Evolutionary conservation across 2,329 filamentous ascomycete genomes (phyloP), one percentile per base, ranked within the genome.

Genomic region (Seiridium cupressi): DNA sequence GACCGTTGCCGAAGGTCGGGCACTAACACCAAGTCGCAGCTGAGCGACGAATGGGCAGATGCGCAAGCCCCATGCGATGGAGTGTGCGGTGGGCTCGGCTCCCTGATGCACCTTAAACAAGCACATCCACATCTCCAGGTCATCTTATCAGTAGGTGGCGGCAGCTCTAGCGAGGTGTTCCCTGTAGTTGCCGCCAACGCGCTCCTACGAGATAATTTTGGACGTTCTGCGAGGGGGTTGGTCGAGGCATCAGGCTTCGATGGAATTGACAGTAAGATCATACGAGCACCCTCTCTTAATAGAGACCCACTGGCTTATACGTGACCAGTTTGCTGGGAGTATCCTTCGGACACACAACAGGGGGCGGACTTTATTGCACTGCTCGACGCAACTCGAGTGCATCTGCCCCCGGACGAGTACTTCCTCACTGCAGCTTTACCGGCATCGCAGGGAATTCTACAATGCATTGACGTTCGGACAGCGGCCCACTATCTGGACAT

Each of bases 41-140:
- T 93, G 61, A 90, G 88, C 69, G 90, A 95, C 73, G 89, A 92
- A 74, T 91, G 85, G 84, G 90, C 89, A 51, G 91, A 94, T 77
- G 79, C 84, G 46, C 82, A 87, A 67, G 89, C 88, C 68, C 84
- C 87, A 18, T 89, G 92, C 51, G 89, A 93, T 65, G 90, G 89
- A 48, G 83, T 85, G 3, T 80, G 84, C 53, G 90, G 89, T 46
- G 92, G 89, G 49, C 77, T 95, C 57, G 87, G 89, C 38, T 90
- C 91, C 8, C 83, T 94, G 68, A 87, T 88, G 73, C 81, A 88
- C 63, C 79, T 93, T 63, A 94, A 93, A 73, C 80, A 85, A 65
- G 83, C 85, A 65, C 87, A 93, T 69, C 83, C 83, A 38, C 84
- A 90, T 69, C 79, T 95, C 58, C 88, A 89, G 66, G 84, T 93